Conservation (phyloP, 495 filamentous ascomycete genomes). For the Trichoderma gamsii region DNA sequence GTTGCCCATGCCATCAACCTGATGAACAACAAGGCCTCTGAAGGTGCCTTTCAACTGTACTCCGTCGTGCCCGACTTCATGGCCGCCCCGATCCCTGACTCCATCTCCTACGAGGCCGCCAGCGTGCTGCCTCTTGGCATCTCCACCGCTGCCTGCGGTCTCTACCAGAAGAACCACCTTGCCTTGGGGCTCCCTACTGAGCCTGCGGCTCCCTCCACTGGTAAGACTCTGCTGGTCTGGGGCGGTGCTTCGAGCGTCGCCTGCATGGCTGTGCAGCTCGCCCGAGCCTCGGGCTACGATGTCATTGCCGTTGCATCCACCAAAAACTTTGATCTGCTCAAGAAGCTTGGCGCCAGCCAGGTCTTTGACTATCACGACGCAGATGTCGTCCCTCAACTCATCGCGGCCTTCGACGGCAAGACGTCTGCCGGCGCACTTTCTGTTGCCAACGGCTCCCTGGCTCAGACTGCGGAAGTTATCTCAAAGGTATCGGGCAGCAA, state of each 20-base stretch:
- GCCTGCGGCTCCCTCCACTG: conserved; percentile 24
- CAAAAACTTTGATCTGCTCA: conserved; percentile 47
- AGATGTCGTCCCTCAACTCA: conserved; percentile 17
- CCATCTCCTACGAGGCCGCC: conserved; percentile 33
- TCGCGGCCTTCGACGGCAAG: no score
- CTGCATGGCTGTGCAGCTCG: conserved; percentile 55
- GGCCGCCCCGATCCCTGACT: conserved; percentile 34
- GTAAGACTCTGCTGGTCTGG: conserved; percentile 44
- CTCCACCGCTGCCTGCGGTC: conserved; percentile 39
- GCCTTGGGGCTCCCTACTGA: conserved; percentile 20
- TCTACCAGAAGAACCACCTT: conserved; percentile 37
- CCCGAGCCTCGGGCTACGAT: conserved; percentile 46
- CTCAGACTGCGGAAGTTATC: no score
- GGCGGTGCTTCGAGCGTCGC: conserved; percentile 54
- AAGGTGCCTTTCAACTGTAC: conserved; percentile 35
- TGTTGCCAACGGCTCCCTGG: no score
- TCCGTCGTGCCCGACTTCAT: conserved; percentile 29
- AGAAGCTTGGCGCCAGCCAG: conserved; percentile 45
- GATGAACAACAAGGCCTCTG: conserved; percentile 20
- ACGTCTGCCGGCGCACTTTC: no score
- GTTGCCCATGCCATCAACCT: conserved; percentile 32
- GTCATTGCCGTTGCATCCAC: conserved; percentile 50
- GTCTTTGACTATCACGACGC: conserved; percentile 49
- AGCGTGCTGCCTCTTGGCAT: conserved; percentile 44
- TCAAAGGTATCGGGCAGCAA: no score